Base-by-base conservation (phyloP, 2,329 filamentous ascomycete genomes). In the Akanthomyces lecanii region DNA sequence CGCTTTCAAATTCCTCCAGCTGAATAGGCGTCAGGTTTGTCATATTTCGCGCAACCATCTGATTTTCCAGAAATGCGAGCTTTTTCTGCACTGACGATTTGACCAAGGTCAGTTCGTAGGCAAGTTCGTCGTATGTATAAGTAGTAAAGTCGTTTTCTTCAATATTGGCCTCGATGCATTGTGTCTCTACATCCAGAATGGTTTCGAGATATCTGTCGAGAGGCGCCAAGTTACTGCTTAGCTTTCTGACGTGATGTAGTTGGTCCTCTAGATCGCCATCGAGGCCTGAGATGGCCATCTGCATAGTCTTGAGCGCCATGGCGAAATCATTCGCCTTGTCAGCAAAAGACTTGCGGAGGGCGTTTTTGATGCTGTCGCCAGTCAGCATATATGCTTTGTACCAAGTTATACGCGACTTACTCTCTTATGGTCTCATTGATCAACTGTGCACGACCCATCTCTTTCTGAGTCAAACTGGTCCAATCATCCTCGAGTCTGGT, bases 81-180 rank as follows among this genome's bases (percentile, higher is more conserved):
- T 99, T 99, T 81, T 98, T 99, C 67, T 92, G 89, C 33, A 98
- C 94, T 12, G 91, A 95, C 36, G 90, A 89, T 73, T 92, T 93
- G 63, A 98, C 95, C 36, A 99, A 83, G 18, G 91, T 88, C 64
- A 98, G 83, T 77, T 99, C 95, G 77, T 99, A 99, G 65, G 88
- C 87, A 48, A 99, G 83, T 77, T 99, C 95, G 73, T 99, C 95
- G 74, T 98, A 95, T 11, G 94, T 97, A 77, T 98, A 98, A 10
- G 94, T 98, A n/a, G 95, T 99, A 75, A 95, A 98, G 79, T 99
- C 95, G 76, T 99, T 99, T 72, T 99, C 95, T 76, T 99, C 95
- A 67, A 99, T 97, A 74, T 99, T 98, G 66, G 95, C 95, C 79
- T 98, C 94, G 65, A 89, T 85, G 74, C 95, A 99, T 77, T 97